These are phyloP conservation scores for Exophiala aquamarina DNA, from an alignment of 2,329 filamentous ascomycete species.

Conservation along the genomic window DNA sequence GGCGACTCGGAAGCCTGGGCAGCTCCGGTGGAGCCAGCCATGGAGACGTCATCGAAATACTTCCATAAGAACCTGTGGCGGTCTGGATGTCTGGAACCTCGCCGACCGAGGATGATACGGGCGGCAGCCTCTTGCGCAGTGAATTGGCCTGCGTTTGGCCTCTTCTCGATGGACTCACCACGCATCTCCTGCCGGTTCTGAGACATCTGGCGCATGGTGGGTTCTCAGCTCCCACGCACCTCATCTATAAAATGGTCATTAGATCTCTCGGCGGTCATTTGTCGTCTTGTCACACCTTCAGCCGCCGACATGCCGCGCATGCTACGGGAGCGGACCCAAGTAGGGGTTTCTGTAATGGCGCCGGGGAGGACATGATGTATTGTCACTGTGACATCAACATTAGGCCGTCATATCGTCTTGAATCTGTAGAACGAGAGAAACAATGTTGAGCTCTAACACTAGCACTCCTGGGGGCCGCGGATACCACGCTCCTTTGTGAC, in stretches of 20 bases:
- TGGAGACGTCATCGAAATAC: no score
- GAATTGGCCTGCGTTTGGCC: background rate
- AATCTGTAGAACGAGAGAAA: no score
- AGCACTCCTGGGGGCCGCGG: background rate
- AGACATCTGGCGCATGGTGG: conserved; percentile 5
- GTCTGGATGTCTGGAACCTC: background rate
- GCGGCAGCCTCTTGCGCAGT: conserved; percentile 1
- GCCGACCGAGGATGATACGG: background rate
- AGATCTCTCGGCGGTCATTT: background rate
- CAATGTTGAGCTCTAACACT: no score
- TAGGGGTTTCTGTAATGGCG: conserved; percentile 4
- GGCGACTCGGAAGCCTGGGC: background rate
- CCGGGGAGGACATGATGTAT: no score
- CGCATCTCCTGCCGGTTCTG: conserved; percentile 4
- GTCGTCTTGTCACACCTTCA: conserved; percentile 9
- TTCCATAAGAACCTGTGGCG: no score
- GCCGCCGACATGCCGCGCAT: conserved; percentile 9
- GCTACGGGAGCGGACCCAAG: conserved; percentile 9
- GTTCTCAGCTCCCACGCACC: conserved; percentile 8
- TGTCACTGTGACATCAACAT: no score
- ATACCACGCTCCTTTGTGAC: conserved; percentile 4
- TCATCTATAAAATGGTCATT: conserved; percentile 8
- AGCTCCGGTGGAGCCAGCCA: no score
- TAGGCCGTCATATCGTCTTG: no score
- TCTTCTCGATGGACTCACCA: conserved; percentile 7